A percentile compares a stretch with the other conserved stretches of the same genome.
Conservation (phyloP, 1,139 yeast species). For the Hyphopichia buzzinii region DNA sequence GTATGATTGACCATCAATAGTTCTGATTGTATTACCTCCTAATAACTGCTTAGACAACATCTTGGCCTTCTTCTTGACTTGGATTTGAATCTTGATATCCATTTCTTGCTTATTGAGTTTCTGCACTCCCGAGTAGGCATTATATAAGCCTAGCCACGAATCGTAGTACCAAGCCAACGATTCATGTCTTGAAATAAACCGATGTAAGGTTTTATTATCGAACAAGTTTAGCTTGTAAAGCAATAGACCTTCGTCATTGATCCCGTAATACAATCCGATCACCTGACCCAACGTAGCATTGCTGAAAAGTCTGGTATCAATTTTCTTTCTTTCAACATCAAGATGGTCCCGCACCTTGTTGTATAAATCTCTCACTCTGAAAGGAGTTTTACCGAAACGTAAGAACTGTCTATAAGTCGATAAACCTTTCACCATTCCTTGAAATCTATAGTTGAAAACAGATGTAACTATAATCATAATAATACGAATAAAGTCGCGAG, state of each 20-base stretch:
- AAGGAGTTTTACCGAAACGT: slow-evolving; percentile 72
- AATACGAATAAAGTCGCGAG: slow-evolving; percentile 38
- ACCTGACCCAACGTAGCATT: slow-evolving; percentile 47
- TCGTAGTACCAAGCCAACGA: slow-evolving; percentile 64
- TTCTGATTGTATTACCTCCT: slow-evolving; percentile 15
- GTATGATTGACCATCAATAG: slow-evolving; percentile 8
- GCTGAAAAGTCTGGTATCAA: slow-evolving; percentile 29
- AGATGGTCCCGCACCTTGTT: slow-evolving; percentile 15
- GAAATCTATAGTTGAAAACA: slow-evolving; percentile 35
- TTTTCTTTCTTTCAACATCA: slow-evolving; percentile 8
- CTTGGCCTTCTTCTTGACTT: slow-evolving; percentile 39
- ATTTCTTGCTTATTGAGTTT: slow-evolving; percentile 42
- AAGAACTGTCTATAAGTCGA: slow-evolving; percentile 65
- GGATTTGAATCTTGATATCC: slow-evolving; percentile 38
- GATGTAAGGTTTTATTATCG: slow-evolving; percentile 32
- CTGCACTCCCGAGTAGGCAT: slow-evolving; percentile 40
- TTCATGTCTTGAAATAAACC: slow-evolving; percentile 50
- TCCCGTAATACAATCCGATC: slow-evolving; percentile 56
- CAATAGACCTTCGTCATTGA: slow-evolving; percentile 59
- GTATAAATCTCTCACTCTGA: slow-evolving; percentile 39
- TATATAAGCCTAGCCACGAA: slow-evolving; percentile 53
- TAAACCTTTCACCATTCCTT: slow-evolving; percentile 50
- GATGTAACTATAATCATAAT: slow-evolving; percentile 31
- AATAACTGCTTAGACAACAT: slow-evolving; percentile 37
- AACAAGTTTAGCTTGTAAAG: slow-evolving; percentile 54